Base-by-base conservation (phyloP, 2,329 filamentous ascomycete species). In the Monilinia aucupariae region DNA sequence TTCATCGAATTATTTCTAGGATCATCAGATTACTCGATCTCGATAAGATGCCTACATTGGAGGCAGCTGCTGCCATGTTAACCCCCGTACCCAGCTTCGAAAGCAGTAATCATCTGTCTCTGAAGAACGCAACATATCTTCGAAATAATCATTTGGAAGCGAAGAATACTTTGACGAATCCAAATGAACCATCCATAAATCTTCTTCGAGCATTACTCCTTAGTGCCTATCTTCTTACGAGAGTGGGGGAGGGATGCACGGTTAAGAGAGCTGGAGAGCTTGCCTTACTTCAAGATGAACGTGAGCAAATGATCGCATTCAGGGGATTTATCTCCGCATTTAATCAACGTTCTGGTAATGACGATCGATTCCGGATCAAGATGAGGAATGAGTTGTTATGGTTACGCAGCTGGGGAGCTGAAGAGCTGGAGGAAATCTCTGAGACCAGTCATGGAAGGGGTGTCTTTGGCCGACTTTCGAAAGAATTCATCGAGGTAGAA, bases 401-500 rank as follows among this genome's bases (percentile, higher is more conserved):
- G 90, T 78, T 93, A 37, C 85, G 86, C 71, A 82, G 82, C 70
- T 92, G 89, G 89, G 86, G 86, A 41, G 79, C 80, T 30, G 78
- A 82, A 64, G 76, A 81, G 61, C 71, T 68, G 55, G 64, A 66
- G 22, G 74, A 76, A 55, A 75, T 75, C 41, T 68, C 72, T 8
- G 70, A 70, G 30, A 64, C 56, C 37, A 67, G 68, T 25, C 63
- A 76, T 45, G 83, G 86, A 27, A 77, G 84, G 12, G 73, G 74
- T 59, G 68, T 74, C 43, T 81, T 87, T 64, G 84, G 87, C 1
- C 81, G 80, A 66, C 77, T 94, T 4, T 76, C 81, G 17, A 79
- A 77, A 61, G 81, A 84, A 7, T 82, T 81, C 12, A 77, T 93
- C 20, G 90, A 94, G 73, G 80, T 80, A 2, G 88, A 92, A 72